Base-by-base conservation (phyloP, 208 protist species). In the Trypanosoma melophagium region DNA sequence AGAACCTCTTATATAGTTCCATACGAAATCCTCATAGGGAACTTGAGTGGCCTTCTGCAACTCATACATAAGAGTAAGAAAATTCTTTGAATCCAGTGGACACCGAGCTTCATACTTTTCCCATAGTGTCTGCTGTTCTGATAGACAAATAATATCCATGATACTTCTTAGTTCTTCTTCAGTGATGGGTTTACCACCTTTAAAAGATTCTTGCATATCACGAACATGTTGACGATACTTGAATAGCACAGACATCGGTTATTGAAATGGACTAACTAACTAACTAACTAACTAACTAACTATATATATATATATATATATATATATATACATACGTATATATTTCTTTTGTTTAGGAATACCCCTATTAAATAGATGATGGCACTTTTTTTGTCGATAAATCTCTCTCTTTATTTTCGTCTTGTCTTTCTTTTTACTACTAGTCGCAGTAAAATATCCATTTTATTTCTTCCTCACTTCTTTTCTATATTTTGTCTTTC, bases 161-260 rank as follows among this genome's bases (percentile, higher is more conserved):
- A 65, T 28, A 19, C 49, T 45, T 49, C 56, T 58, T 13, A 63
- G 45, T 38, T 65, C 66, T 19, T 71, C 66, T 45, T 44, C 54
- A 0, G 66, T 49, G 35, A 65, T 65, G 19, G 59, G 66, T 24
- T 63, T 58, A 16, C 59, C 59, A 52, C 52, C 55, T 22, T 65
- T 47, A 49, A 71, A 71, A 58, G 58, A 65, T 9, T 65, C 59
- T 19, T 65, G 59, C 3, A 71, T 40, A 45, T 71, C 66, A 61
- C 66, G 66, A 57, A 71, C 60, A 55, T 61, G 59, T 19, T 63
- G 54, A 52, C 53, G 41, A 54, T 71, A 71, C 41, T 63, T 71
- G 13, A 71, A 71, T 10, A 55, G 66, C 16, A 71, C 66, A 50
- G 66, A 71, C 66, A 71, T 71, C n/a, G n/a, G n/a, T n/a, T n/a